Base-by-base conservation (phyloP, 805 yeast species). In the Millerozyma acaciae region DNA sequence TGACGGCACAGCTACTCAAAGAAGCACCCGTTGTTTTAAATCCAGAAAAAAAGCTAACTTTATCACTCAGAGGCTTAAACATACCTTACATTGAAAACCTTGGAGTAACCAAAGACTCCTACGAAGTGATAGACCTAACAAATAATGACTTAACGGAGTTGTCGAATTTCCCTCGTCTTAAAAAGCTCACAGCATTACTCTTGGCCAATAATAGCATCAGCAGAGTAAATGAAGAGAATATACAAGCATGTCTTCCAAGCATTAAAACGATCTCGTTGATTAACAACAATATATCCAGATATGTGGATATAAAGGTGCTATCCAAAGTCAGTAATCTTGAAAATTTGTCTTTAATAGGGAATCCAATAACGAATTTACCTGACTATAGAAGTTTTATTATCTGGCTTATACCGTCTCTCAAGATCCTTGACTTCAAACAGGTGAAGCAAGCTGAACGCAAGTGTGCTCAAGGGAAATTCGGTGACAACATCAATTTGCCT, bases 61-160 rank as follows among this genome's bases (percentile, higher is more conserved):
- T 67, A 13, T 60, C 50, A 39, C 52, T 67, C 33, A 53, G 73
- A 26, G 44, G 48, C 39, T 48, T 52, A 16, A 55, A 55, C 20
- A 50, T 65, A 5, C 54, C 60, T 4, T 51, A 37, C 34, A 48
- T 67, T 20, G 72, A 66, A 35, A 64, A 60, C 35, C 49, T 66
- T 16, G 58, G 57, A 6, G 43, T 47, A 23, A 50, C 62, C 8
- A 46, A 51, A 23, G 55, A 57, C 37, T 45, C 44, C 26, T 59
- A 58, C 51, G 80, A 70, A 39, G 75, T 70, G 10, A 57, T 90
- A 3, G 97, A 90, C 53, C 51, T 90, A 20, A 76, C 90, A 1
- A 80, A 82, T 48, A 90, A 90, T 56, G 80, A 76, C 21, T 58
- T 90, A n/a, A 56, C 68, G 1, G 66, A 65, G 2, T 43, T 90